Base-by-base conservation (phyloP, 148 eudicot genomes). In the Gaultheria prostrata region DNA sequence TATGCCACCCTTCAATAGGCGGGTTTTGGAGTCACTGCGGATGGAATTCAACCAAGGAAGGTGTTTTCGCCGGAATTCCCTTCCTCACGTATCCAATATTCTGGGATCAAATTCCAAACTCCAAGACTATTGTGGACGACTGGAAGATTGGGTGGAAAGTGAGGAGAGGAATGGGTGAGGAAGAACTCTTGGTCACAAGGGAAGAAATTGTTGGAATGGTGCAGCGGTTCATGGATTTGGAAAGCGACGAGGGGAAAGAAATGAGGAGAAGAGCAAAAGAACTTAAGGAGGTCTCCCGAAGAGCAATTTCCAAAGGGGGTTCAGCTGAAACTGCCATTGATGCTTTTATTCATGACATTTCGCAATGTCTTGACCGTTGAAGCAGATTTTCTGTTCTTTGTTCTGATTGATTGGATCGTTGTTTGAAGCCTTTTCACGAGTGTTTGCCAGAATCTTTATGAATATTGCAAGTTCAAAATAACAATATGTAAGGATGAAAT, bases 51-150 rank as follows among this genome's bases (percentile, higher is more conserved):
- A 82, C 78, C 20, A 82, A 82, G 32, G 84, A 82, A 72, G 84
- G 78, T 6, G 14, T 82, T 53, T 82, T 71, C 4, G 84, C 84
- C 1, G 84, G 84, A n/a, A 18, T 72, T 3, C 84, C 78, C 0
- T 49, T 82, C 49, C 84, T 82, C 21, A 82, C 78, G 4, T 82
- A 30, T 20, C 84, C 84, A 33, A 71, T 82, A 18, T 51, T 82
- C 35, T 82, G 69, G 84, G 84, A 82, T 24, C 84, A 82, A 35
- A 0, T 72, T 21, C 87, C 90, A 0, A 90, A 90, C 59, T 86
- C 87, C 63, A 93, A 91, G 89, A 46, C 74, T 73, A 79, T 91
- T 59, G 93, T 91, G 78, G 90, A 88, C 0, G 95, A 91, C 78
- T 90, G 91, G 92, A 87, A 82, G 85, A 80, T 88, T 11, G 95